phyloP scores from a whole-genome alignment of 257 asterid genomes.

The Solanum bulbocastanum region DNA sequence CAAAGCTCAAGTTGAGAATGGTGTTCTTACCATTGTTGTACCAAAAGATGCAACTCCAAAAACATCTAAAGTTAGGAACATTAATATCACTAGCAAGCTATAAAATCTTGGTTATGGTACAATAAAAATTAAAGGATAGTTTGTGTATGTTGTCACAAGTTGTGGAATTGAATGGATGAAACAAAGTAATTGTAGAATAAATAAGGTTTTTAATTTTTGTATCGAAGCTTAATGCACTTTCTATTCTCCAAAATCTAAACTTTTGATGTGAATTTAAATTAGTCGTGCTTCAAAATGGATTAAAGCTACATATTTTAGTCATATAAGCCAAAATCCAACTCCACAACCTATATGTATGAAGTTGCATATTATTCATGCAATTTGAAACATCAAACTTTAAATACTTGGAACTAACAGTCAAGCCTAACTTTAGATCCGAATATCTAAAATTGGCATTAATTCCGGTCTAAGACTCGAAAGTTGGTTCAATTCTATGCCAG shows the following conservation, averaged over 20 bases:
- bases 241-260: neutral
- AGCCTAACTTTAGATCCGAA: no score
- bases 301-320: no score
- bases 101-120: constrained; percentile 2
- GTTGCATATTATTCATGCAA: neutral
- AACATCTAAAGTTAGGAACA: constrained; percentile 47
- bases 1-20: constrained; percentile 65
- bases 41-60: constrained; percentile 64
- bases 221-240: neutral
- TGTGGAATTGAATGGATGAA: neutral
- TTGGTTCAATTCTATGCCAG: no score
- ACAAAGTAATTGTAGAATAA: neutral
- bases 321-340: no score
- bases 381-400: neutral
- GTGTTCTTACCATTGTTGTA: constrained; percentile 66
- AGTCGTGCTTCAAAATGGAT: no score
- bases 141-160: neutral
- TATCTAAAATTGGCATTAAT: no score
- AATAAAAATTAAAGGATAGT: neutral
- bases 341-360: neutral
- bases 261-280: no score
- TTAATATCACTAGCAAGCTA: constrained; percentile 53
- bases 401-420: no score
- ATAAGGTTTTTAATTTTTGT: neutral
- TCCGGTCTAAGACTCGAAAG: no score